Evolutionary conservation across 257 asterid genomes (phyloP).

Genomic region (Solanum bulbocastanum): DNA sequence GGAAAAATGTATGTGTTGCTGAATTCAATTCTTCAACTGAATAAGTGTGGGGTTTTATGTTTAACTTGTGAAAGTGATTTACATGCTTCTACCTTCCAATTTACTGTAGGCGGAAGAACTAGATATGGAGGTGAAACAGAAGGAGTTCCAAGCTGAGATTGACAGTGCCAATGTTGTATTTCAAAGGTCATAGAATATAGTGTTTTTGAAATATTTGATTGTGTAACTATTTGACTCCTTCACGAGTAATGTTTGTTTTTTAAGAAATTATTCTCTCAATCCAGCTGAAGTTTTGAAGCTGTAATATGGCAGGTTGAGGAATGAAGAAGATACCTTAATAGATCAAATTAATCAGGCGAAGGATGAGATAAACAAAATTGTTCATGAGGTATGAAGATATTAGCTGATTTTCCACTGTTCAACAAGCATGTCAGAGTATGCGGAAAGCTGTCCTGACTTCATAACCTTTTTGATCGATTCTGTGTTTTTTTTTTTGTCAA

Average conservation of each 20-base stretch:
- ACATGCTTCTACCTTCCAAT: constrained; percentile 12
- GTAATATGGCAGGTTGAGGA: constrained; percentile 41
- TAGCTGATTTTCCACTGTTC: not conserved
- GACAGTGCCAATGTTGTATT: constrained; percentile 26
- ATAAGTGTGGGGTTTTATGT: not conserved
- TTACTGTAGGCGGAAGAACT: constrained; percentile 68
- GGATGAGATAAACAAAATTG: constrained; percentile 32
- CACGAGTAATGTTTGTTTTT: not conserved
- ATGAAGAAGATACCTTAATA: constrained; percentile 44
- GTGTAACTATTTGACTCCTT: not conserved
- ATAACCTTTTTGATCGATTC: not conserved
- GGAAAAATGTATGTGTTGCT: not conserved
- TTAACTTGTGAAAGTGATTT: not conserved
- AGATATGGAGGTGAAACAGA: constrained; percentile 54
- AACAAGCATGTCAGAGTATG: not conserved
- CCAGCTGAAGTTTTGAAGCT: constrained; percentile 8
- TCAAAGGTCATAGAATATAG: constrained; percentile 37
- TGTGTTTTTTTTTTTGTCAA: not conserved
- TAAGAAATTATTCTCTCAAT: constrained; percentile 10
- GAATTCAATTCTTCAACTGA: not conserved
- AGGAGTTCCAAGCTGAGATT: constrained; percentile 51
- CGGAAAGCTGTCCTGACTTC: not conserved
- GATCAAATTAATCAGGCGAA: constrained; percentile 18
- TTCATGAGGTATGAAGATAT: constrained; percentile 37
- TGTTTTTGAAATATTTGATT: not conserved